Conservation (phyloP, 1,284 basidiomycete species). For the Ceratobasidium theobromae region DNA sequence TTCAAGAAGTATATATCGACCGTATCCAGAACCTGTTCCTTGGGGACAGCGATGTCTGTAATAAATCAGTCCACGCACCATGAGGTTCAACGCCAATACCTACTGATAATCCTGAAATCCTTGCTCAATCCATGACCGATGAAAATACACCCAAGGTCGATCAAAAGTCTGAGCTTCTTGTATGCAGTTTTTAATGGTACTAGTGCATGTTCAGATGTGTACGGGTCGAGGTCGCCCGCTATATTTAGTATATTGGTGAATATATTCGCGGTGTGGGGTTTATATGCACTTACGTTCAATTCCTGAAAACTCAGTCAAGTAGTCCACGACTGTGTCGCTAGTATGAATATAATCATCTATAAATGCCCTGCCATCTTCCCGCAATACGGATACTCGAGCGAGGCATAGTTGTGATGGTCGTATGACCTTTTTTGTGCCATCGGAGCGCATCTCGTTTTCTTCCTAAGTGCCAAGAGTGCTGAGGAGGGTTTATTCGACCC, state of each 20-base stretch:
- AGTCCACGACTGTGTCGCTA: conserved; percentile 92
- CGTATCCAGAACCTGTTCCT: conserved; percentile 93
- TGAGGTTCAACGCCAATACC: conserved; percentile 43
- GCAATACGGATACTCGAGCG: conserved; percentile 91
- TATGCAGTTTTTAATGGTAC: conserved; percentile 96
- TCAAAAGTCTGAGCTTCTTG: conserved; percentile 93
- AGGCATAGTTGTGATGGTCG: conserved; percentile 89
- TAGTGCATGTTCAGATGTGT: conserved; percentile 80
- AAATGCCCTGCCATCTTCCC: conserved; percentile 87
- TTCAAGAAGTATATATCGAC: conserved; percentile 91
- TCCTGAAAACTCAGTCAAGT: conserved; percentile 95
- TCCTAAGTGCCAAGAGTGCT: conserved; percentile 56
- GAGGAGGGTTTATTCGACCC: neutral
- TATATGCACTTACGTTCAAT: conserved; percentile 72
- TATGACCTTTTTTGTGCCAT: conserved; percentile 91
- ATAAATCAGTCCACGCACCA: conserved; percentile 11
- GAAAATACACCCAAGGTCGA: conserved; percentile 95
- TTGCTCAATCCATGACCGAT: conserved; percentile 99
- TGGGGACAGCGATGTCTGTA: conserved; percentile 92
- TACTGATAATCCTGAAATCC: conserved; percentile 98
- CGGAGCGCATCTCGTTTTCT: conserved; percentile 92
- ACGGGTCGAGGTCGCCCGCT: conserved; percentile 92
- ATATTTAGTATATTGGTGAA: neutral
- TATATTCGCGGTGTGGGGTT: neutral
- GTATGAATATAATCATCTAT: conserved; percentile 99